These are phyloP conservation scores for Candida berthetii DNA, from an alignment of 805 yeast genomes.

Conservation along the genomic window DNA sequence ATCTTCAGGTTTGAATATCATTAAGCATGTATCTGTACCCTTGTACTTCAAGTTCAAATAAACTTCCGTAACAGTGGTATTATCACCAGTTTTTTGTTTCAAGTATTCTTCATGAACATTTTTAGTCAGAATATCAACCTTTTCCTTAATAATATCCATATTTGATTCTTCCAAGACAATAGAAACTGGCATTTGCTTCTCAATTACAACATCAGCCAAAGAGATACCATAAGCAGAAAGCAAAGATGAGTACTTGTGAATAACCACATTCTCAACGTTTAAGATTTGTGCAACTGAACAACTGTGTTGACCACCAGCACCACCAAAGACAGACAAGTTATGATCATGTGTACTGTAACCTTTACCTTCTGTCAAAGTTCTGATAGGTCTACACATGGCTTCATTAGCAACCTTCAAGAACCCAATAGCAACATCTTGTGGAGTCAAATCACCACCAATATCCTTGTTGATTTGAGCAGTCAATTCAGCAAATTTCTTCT, in stretches of 20 bases:
- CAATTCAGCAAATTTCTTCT: slow-evolving; percentile 28
- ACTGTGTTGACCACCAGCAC: slow-evolving; percentile 45
- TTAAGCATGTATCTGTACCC: slow-evolving; percentile 41
- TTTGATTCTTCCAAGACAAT: slow-evolving; percentile 17
- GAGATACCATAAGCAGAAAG: slow-evolving; percentile 42
- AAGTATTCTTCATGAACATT: slow-evolving; percentile 3
- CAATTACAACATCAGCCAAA: slow-evolving; percentile 28
- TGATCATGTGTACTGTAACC: slow-evolving; percentile 39
- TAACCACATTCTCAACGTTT: slow-evolving; percentile 33
- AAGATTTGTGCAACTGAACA: slow-evolving; percentile 35
- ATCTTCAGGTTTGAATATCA: slow-evolving; percentile 20
- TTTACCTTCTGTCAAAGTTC: slow-evolving; percentile 38
- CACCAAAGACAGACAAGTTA: slow-evolving; percentile 40
- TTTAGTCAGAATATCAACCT: not conserved
- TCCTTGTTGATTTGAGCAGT: slow-evolving; percentile 29
- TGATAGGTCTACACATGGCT: slow-evolving; percentile 41
- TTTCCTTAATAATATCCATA: slow-evolving; percentile 8
- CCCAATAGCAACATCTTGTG: slow-evolving; percentile 39
- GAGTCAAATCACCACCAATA: slow-evolving; percentile 25
- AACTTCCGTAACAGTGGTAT: slow-evolving; percentile 16
- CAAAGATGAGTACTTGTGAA: slow-evolving; percentile 41
- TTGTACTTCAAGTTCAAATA: slow-evolving; percentile 37
- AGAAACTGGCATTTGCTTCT: slow-evolving; percentile 19
- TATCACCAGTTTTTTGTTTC: slow-evolving; percentile 20
- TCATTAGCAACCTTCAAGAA: slow-evolving; percentile 40